phyloP scores from a whole-genome alignment of 371 early-diverging fungal genomes.

The Lichtheimia corymbifera region DNA sequence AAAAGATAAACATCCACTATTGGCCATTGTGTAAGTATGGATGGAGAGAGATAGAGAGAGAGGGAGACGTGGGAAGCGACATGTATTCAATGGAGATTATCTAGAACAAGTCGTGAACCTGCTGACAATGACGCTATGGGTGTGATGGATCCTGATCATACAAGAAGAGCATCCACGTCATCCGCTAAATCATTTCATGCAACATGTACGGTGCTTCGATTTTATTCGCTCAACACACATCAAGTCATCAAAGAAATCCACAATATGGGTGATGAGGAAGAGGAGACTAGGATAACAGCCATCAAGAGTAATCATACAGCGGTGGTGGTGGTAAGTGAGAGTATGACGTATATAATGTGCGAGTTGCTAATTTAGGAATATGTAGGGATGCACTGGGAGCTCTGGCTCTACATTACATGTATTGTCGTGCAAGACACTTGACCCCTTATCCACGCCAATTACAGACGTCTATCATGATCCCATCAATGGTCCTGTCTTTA shows the following conservation, averaged over 20 bases:
- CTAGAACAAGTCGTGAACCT: neutral
- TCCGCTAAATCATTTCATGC: constrained; percentile 3
- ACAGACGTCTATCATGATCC: constrained; percentile 52
- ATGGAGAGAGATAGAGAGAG: neutral
- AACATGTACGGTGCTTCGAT: constrained; percentile 11
- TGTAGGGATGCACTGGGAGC: constrained; percentile 32
- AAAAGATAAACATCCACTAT: constrained; percentile 24
- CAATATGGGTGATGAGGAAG: constrained; percentile 36
- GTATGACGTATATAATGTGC: neutral
- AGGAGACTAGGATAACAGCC: constrained; percentile 39
- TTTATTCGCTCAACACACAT: constrained; percentile 55
- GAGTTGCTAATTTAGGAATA: neutral
- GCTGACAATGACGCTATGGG: constrained; percentile 3
- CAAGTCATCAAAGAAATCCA: constrained; percentile 28
- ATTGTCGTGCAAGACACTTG: constrained; percentile 31
- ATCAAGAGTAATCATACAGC: constrained; percentile 50
- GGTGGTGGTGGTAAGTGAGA: constrained; percentile 51
- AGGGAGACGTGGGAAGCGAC: neutral
- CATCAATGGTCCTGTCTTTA: constrained; percentile 47
- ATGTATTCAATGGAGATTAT: neutral
- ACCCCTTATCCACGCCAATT: constrained; percentile 34
- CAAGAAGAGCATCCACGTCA: constrained; percentile 6
- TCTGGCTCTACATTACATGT: constrained; percentile 42
- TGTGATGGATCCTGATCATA: constrained; percentile 5
- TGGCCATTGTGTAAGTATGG: constrained; percentile 53